Base-by-base conservation (phyloP, 768 basidiomycete genomes). In the Boletus rufocinnamomeus region DNA sequence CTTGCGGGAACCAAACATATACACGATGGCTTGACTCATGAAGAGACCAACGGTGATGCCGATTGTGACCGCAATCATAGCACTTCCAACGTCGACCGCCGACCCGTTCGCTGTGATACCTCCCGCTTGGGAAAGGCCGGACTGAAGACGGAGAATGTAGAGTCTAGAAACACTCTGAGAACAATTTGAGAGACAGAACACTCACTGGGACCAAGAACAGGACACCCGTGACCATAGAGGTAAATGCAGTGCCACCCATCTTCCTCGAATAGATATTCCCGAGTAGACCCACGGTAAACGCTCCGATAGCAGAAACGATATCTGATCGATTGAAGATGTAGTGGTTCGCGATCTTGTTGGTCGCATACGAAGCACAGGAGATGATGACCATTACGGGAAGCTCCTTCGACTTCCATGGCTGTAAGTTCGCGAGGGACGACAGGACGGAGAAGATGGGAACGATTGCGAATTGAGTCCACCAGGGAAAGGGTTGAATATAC, bases 1-100 rank as follows among this genome's bases (percentile, higher is more conserved):
- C 78, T 95, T 95, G 58, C 88, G 81, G 9, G 83, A 80, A 9
- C 92, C 93, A 65, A 95, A 94, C 64, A 87, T 88, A 67, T 94
- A 95, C 17, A 95, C 89, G 44, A 95, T 72, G 13, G 91, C 86
- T 68, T 91, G 90, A 63, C 90, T 92, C 82, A 89, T 91, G 76
- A 93, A 94, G 45, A 95, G 72, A 19, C 93, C 91, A 50, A 93
- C 91, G 1, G 91, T 94, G 64, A 95, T 93, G 30, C 93, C 93
- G 57, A 94, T 91, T 1, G 91, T 89, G 49, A 94, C 92, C n/a
- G 87, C 83, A 59, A 91, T 90, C 89, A 93, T 93, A 9, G 92
- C 88, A 35, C 86, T 85, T 60, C 92, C 89, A 53, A 93, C 90
- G 63, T 92, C 91, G 61, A 93, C 91, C 25, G 86, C 87, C 67